Evolutionary conservation across 2,329 filamentous ascomycete species (phyloP), one percentile per base, ranked within the genome.

Genomic region (Truncatella angustata): DNA sequence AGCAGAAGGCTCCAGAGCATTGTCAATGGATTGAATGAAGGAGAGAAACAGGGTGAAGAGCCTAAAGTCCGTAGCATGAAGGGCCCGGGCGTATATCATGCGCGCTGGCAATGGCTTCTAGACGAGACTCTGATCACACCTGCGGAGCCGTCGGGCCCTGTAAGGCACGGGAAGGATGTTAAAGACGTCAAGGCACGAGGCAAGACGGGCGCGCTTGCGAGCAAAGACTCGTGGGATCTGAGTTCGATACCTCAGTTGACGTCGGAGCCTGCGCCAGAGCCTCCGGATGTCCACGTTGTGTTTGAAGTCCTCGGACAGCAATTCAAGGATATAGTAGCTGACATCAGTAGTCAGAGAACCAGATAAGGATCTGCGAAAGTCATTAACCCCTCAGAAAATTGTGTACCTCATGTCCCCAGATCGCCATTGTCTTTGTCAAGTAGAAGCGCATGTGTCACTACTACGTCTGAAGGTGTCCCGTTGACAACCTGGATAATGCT

Each of bases 81-180:
- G 21, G 88, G 87, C 0, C 88, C 89, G 0, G 89, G 89, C 1
- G 81, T 87, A 43, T 92, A 88, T 63, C 78, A 91, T 21, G 77
- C 81, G 1, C 79, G 84, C 46, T 92, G 89, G 88, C 86, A 91
- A 64, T 73, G 80, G 1, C 73, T 91, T 5, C 73, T 92, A 3
- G 85, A 91, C 63, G 73, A 77, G n/a, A 89, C 88, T 0, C 66
- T 77, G 42, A 84, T 92, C 55, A 88, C 86, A 1, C 87, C 89
- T 0, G 76, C 72, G 0, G 74, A 70, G 1, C 66, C 74, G 0
- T 63, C 69, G 1, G 85, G 86, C 0, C 71, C 73, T 1, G 66
- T 86, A 0, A 75, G 87, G 0, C 64, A 57, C 6, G 82, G 82
- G 12, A 75, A 70, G 30, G 79, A 83, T 16, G 77, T 82, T 24